A percentile compares a stretch with the other conserved stretches of the same genome.
These are phyloP conservation scores for Alternaria angustiovoidea DNA, from an alignment of 2,329 filamentous ascomycete species.

Conservation along the genomic window DNA sequence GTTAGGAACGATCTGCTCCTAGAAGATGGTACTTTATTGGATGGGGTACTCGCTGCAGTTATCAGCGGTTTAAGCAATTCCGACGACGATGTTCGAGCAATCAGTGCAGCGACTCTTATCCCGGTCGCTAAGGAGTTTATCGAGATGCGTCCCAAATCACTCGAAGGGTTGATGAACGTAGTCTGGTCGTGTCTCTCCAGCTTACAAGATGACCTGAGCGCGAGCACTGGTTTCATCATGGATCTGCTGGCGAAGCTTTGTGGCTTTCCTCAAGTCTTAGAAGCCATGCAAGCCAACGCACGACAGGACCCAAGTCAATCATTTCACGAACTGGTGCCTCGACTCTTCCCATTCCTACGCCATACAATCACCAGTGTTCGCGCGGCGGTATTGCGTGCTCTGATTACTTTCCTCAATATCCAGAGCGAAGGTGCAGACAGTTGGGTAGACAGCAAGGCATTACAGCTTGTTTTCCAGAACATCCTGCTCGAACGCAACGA, in stretches of 20 bases:
- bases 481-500: constrained; percentile 91
- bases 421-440: constrained; percentile 80
- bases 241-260: constrained; percentile 95
- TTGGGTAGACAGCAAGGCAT: constrained; percentile 89
- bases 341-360: constrained; percentile 93
- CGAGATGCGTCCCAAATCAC: constrained; percentile 76
- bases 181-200: constrained; percentile 98
- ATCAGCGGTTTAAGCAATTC: constrained; percentile 92
- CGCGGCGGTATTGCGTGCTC: constrained; percentile 87
- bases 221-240: constrained; percentile 98
- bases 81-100: constrained; percentile 95
- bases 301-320: constrained; percentile 80
- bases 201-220: constrained; percentile 94
- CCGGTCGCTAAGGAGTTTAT: constrained; percentile 97
- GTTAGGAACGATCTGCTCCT: constrained; percentile 92
- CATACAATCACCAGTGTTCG: constrained; percentile 98
- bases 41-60: constrained; percentile 89
- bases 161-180: constrained; percentile 87
- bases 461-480: constrained; percentile 93
- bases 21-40: constrained; percentile 83
- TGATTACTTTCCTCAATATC: constrained; percentile 91
- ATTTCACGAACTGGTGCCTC: constrained; percentile 89
- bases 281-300: constrained; percentile 92
- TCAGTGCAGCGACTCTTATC: constrained; percentile 96
- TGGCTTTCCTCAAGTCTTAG: constrained; percentile 88